Evolutionary conservation across 1,139 yeast species (phyloP).

Genomic region (Candida glucosophila): DNA sequence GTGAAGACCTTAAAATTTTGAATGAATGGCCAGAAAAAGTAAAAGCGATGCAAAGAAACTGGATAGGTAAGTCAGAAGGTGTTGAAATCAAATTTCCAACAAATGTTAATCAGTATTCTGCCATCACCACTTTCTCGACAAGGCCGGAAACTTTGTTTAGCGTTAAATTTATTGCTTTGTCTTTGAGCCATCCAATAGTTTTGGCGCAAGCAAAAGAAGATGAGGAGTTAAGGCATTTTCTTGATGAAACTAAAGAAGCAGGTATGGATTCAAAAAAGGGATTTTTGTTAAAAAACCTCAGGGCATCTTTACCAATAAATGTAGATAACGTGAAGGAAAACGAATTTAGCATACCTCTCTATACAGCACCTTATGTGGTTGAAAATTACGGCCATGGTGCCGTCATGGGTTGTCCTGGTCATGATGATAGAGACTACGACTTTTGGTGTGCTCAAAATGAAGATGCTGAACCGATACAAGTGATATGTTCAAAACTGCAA

Average conservation of each 20-base stretch:
- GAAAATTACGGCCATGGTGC: constrained; percentile 83
- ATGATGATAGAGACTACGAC: constrained; percentile 71
- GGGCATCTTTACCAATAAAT: constrained; percentile 56
- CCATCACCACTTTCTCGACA: constrained; percentile 64
- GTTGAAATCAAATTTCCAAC: constrained; percentile 49
- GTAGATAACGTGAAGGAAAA: constrained; percentile 10
- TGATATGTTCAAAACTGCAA: constrained; percentile 31
- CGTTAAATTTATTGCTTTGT: constrained; percentile 74
- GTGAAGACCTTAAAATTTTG: constrained; percentile 51
- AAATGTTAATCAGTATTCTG: constrained; percentile 9
- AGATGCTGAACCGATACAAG: constrained; percentile 24
- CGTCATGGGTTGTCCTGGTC: constrained; percentile 98
- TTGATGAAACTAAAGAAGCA: constrained; percentile 13
- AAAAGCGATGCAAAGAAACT: constrained; percentile 79
- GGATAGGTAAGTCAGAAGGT: constrained; percentile 92
- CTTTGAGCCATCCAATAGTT: constrained; percentile 62
- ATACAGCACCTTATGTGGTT: constrained; percentile 84
- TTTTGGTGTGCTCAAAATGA: constrained; percentile 70
- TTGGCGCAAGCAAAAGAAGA: constrained; percentile 25
- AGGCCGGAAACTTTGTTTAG: constrained; percentile 82
- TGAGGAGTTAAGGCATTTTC: constrained; percentile 34
- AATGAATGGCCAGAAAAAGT: constrained; percentile 84
- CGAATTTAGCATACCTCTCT: constrained; percentile 51
- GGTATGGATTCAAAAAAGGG: constrained; percentile 55
- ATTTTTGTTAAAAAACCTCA: constrained; percentile 35